Base-by-base conservation (phyloP, 139 green algal genomes). In the Micractinium sp. region DNA sequence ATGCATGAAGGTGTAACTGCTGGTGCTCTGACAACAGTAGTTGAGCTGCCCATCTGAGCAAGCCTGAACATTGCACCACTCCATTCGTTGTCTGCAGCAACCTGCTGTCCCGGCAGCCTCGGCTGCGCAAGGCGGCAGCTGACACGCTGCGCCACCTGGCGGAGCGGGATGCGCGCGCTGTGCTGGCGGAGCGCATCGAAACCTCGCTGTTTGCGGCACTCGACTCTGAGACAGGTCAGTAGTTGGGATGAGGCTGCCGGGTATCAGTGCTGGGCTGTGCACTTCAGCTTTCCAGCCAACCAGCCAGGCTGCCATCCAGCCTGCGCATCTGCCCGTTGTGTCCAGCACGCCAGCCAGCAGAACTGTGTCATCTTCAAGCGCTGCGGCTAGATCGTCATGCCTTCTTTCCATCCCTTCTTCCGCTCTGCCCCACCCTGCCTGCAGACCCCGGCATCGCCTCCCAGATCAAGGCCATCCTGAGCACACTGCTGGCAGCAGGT, bases 141-240 rank as follows among this genome's bases (percentile, higher is more conserved):
- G 93, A 92, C 81, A 99, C 97, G 31, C 90, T 99, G 87, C 94
- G 95, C 36, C 97, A 99, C 86, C 91, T 99, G 85, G 95, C 94
- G 19, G 97, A 98, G 86, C 91, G 93, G 1, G 95, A 98, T 53
- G 85, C 95, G 7, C 61, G 39, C 0, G 89, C 88, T 18, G 75
- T 98, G 39, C 80, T 92, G 73, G 73, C 89, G 15, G 82, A 93
- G 80, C 83, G 84, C 1, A 89, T 98, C 3, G 96, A 98, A 85
- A 81, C 91, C 12, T 27, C 90, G n/a, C 91, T 99, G 67, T 95
- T 99, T n/a, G 92, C 91, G 2, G 95, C 97, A 3, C 91, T 99
- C 31, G 97, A 99, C 84, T 85, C 71, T 0, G 97, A 99, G 90
- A 93, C 88, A 3, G 92, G 93, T 89, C 35, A 22, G 75, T 31